Evolutionary conservation across 148 eudicot genomes (phyloP), one percentile per base, ranked within the genome.

Genomic region (Tetragonia tetragonoides): DNA sequence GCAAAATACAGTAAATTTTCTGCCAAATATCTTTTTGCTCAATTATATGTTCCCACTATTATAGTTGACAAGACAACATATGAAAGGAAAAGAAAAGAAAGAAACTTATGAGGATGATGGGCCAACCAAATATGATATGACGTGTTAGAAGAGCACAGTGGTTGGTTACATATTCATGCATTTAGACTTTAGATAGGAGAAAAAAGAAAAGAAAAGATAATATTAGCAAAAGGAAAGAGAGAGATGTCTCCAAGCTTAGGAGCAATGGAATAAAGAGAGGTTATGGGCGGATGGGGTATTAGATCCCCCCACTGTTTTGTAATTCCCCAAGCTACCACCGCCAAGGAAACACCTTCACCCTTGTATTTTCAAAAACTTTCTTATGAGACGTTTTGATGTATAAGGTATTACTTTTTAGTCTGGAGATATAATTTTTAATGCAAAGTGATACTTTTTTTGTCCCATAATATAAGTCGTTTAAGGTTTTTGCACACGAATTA

Each of bases 241-340:
- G 39, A 21, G 9, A 44, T 70, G 73, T 70, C 73, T 49, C 73
- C 59, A 70, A 70, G 54, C 40, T 0, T 24, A n/a, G 54, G 53
- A 70, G 41, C 73, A 70, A 14, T 3, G 60, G 73, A 49, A 70
- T 70, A 70, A 70, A 24, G 73, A 70, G 39, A 17, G 20, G 16
- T 70, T 70, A 70, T 70, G 73, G 73, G 73, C 16, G 49, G 49
- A 41, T 37, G 69, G 69, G 44, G 71, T 20, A 40, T 66, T 39
- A 39, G 46, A 66, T 66, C 70, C 70, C 70, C 46, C 46, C 4
- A 38, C 8, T 68, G 72, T 69, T 69, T 69, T 69, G 54, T 69
- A 46, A n/a, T 69, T 69, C 10, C 56, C 56, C 37, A 69, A 69
- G 72, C 72, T 69, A 69, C 72, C 72, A 46, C 72, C 57, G 72